These are phyloP conservation scores for Hysterium pulicare DNA, from an alignment of 2,329 filamentous ascomycete genomes.

Conservation along the genomic window DNA sequence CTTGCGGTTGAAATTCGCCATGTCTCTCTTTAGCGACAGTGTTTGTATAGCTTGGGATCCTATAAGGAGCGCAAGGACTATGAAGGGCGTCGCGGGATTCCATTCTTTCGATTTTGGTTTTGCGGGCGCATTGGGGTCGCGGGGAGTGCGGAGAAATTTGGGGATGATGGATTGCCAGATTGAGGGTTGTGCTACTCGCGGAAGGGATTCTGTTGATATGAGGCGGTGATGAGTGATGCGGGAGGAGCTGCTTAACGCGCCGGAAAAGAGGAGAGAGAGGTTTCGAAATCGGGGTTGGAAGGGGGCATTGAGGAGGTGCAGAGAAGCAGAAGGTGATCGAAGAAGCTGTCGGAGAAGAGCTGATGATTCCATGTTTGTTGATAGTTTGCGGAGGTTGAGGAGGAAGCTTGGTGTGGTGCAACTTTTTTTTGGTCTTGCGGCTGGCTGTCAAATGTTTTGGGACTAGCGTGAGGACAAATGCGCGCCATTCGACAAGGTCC, in stretches of 20 bases:
- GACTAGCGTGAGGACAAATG: not conserved
- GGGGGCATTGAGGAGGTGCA: conserved; percentile 14
- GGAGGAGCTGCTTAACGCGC: conserved; percentile 1
- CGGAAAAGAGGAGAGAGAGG: conserved; percentile 16
- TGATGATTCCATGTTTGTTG: conserved; percentile 21
- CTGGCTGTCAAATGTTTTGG: not conserved
- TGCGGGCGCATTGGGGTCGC: not conserved
- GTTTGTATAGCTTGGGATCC: conserved; percentile 95
- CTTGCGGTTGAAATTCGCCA: conserved; percentile 66
- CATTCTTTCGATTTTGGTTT: conserved; percentile 31
- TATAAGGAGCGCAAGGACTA: conserved; percentile 69
- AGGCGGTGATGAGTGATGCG: conserved; percentile 10
- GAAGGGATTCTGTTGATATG: conserved; percentile 17
- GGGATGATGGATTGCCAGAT: conserved; percentile 40
- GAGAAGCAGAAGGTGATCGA: conserved; percentile 19
- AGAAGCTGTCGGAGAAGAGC: conserved; percentile 25
- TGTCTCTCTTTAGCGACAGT: conserved; percentile 75
- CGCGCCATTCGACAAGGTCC: no score
- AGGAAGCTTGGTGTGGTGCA: not conserved
- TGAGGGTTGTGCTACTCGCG: conserved; percentile 34
- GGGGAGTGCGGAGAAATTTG: conserved; percentile 19
- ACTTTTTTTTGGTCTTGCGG: not conserved
- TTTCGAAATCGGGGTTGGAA: conserved; percentile 19
- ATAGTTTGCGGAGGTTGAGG: not conserved
- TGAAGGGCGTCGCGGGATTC: conserved; percentile 63